Evolutionary conservation across 305 asterid species (phyloP), one percentile per base, ranked within the genome.

Genomic region (Fraxinus paxiana): DNA sequence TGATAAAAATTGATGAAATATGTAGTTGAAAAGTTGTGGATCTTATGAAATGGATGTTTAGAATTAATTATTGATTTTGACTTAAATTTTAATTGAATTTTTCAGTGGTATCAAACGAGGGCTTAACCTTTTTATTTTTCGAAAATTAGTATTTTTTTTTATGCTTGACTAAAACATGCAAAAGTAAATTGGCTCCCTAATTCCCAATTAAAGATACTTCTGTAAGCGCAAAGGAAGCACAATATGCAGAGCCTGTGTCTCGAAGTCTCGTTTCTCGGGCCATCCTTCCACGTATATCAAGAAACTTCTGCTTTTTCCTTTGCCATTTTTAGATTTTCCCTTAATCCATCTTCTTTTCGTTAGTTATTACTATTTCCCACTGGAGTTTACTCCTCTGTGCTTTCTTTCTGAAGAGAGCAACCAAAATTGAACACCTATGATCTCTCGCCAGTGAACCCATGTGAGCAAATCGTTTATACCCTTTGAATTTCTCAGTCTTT

Each of bases 231-330:
- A 86, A 81, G 41, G 48, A 61, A 71, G 30, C 86, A 75, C 84
- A 82, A 80, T 80, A 81, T 20, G 72, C 76, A 84, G 81, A 77
- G 84, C 83, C 3, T 24, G 72, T 24, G 72, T 83, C 83, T 87
- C 77, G 22, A 84, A 87, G 83, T 88, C 92, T 89, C 88, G 89
- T 91, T 87, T 83, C 88, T 87, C 89, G 92, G 88, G 90, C 96
- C 94, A 86, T 80, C 88, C 84, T 41, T 84, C 86, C 92, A 85
- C 97, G 90, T 87, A 85, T 87, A 85, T 90, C 94, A 88, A 90
- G 90, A 87, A 81, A 46, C 80, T 79, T 87, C 78, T 80, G 84
- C 83, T 56, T 56, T 76, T 86, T 63, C 24, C 48, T 2, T 79
- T 80, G 72, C 37, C n/a, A 70, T 48, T 77, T 35, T 56, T 61